Conservation (phyloP, 1,284 basidiomycete species). For the Fomitopsis palustris region DNA sequence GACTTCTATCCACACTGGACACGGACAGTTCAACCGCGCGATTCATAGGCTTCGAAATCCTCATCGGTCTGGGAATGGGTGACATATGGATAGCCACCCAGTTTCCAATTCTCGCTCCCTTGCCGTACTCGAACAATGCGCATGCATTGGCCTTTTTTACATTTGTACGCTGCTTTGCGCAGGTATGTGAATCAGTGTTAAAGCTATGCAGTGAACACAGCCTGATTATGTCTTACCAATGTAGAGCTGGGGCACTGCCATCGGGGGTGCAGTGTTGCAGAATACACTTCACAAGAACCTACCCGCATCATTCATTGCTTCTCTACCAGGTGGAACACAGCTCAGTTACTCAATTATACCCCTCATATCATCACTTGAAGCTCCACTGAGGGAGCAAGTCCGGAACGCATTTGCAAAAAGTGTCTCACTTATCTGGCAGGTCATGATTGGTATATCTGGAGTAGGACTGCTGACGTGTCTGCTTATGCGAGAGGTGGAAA, state of each 20-base stretch:
- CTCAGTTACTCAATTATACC: constrained; percentile 18
- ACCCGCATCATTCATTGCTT: constrained; percentile 9
- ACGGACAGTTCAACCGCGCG: constrained; percentile 22
- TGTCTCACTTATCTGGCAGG: no score
- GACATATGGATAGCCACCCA: constrained; percentile 20
- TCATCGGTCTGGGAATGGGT: constrained; percentile 22
- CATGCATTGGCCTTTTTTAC: constrained; percentile 29
- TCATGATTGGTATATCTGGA: no score
- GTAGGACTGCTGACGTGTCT: no score
- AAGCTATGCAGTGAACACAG: no score
- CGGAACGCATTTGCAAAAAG: constrained; percentile 16
- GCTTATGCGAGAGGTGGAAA: no score
- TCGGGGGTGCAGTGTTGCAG: constrained; percentile 15
- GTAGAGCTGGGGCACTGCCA: constrained; percentile 17
- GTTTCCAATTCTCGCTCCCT: constrained; percentile 34
- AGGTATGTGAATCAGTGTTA: no score
- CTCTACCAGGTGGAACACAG: constrained; percentile 11
- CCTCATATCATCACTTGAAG: constrained; percentile 1
- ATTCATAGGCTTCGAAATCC: constrained; percentile 32
- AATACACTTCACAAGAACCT: constrained; percentile 9
- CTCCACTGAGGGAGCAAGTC: constrained; percentile 11
- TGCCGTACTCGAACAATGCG: constrained; percentile 26
- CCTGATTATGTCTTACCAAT: no score
- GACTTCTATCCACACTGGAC: constrained; percentile 23
- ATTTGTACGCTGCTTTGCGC: constrained; percentile 29